Base-by-base conservation (phyloP, 2,329 filamentous ascomycete species). In the Fusarium haematococcum region DNA sequence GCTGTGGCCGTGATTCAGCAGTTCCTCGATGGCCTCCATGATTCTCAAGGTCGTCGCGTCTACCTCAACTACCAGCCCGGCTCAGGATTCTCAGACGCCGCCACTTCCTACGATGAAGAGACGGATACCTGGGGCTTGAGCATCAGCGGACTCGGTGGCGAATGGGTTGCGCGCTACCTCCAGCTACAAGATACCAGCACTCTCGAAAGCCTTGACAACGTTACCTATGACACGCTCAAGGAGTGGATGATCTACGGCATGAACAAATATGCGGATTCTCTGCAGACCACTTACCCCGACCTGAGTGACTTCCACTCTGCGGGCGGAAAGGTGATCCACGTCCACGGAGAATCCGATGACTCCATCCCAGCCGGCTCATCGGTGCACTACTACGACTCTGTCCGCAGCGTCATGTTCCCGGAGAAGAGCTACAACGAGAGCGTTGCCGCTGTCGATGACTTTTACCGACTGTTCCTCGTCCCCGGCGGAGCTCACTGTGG, bases 271-370 rank as follows among this genome's bases (percentile, higher is more conserved):
- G 68, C 82, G 33, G 86, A 88, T 74, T 86, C 79, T 57, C 82
- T 90, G 5, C 88, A 90, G 75, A 90, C 88, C 10, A 89, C 85
- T 1, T 76, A 85, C 27, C 86, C 88, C 0, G 88, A 91, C 71
- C 82, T 91, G 1, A 87, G 85, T 1, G 72, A 81, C 10, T 90
- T 90, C 82, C 81, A 86, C 35, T 66, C 81, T 3, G 75, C 82
- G 0, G 89, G 88, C 27, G 88, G 87, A 61, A 91, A 91, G 79
- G 79, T 91, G 5, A 80, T 91, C 13, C 88, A 90, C 78, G 89
- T 85, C 81, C 89, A 91, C 79, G 89, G 88, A 62, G 88, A 91
- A 79, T 86, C 85, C 1, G 89, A 91, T 78, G 79, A 83, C 16
- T 85, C 83, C 8, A 82, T 91, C 69, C 88, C 88, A 2, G 79